These are phyloP conservation scores for Phtheirospermum japonicum DNA, from an alignment of 257 asterid species.

Conservation along the genomic window DNA sequence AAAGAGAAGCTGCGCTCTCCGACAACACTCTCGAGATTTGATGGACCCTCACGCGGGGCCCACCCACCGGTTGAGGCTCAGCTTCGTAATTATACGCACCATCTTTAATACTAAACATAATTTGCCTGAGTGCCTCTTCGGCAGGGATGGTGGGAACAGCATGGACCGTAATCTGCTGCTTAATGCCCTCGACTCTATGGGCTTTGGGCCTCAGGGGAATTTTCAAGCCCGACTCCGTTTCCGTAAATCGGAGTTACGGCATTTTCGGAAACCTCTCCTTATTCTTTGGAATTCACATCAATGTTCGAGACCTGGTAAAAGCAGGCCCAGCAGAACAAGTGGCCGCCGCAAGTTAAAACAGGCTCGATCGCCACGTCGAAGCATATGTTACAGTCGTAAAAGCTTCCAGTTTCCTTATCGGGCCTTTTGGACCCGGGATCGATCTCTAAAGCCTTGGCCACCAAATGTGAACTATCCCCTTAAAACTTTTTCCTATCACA, in stretches of 20 bases:
- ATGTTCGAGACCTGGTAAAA: constrained; percentile 42
- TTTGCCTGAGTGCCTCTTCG: constrained; percentile 32
- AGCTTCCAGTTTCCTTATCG: constrained; percentile 36
- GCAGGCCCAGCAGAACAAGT: constrained; percentile 62
- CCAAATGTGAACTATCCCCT: constrained; percentile 54
- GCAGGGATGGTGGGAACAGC: constrained; percentile 25
- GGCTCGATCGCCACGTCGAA: constrained; percentile 54
- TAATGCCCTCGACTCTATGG: constrained; percentile 46
- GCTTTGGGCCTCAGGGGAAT: constrained; percentile 59
- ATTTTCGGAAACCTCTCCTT: constrained; percentile 36
- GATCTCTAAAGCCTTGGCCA: constrained; percentile 58
- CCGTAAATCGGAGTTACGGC: constrained; percentile 37
- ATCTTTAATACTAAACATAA: constrained; percentile 27
- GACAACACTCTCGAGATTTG: constrained; percentile 51
- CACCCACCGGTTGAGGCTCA: constrained; percentile 10
- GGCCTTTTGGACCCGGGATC: constrained; percentile 40
- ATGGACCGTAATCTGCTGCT: constrained; percentile 29
- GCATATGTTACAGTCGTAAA: constrained; percentile 59
- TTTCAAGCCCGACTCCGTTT: constrained; percentile 31
- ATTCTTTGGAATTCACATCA: constrained; percentile 46
- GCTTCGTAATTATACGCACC: too few relatives aligned
- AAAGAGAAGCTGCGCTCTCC: constrained; percentile 59
- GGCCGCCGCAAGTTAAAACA: constrained; percentile 64
- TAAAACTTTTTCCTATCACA: constrained; percentile 36
- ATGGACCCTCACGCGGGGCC: constrained; percentile 40